These are phyloP conservation scores for Cocos nucifera DNA, from an alignment of 176 grass and related monocot species.

Conservation along the genomic window DNA sequence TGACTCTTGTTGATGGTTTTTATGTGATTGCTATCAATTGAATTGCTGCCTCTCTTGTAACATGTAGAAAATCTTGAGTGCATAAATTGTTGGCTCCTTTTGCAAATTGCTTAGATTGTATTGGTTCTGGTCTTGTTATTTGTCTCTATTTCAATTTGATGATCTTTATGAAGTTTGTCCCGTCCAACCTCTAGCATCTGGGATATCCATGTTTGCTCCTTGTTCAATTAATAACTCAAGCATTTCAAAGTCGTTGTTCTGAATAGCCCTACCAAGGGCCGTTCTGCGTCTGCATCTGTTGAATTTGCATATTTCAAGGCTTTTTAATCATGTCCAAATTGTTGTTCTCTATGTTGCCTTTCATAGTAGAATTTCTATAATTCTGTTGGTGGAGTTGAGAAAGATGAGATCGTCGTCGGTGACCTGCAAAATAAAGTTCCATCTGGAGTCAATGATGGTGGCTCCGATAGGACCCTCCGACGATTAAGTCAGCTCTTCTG, in stretches of 20 bases:
- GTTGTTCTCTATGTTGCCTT: background rate
- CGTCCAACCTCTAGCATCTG: background rate
- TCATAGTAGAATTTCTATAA: background rate
- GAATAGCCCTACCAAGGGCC: background rate
- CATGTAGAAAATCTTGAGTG: background rate
- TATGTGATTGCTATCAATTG: constrained; percentile 8
- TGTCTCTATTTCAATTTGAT: constrained; percentile 1
- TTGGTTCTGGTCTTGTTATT: background rate
- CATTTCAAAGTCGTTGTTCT: constrained; percentile 1
- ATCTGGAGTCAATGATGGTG: too few species aligned
- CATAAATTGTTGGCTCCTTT: too few species aligned
- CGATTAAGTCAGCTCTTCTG: too few species aligned
- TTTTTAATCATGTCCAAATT: too few species aligned
- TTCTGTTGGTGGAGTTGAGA: too few species aligned
- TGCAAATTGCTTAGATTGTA: too few species aligned
- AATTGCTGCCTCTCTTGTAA: constrained; percentile 3
- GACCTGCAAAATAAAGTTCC: too few species aligned
- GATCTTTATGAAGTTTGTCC: constrained; percentile 10
- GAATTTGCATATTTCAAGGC: too few species aligned
- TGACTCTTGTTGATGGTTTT: constrained; percentile 37
- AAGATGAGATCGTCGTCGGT: too few species aligned
- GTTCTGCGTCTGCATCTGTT: constrained; percentile 1
- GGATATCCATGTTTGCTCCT: constrained; percentile 5
- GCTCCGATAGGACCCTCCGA: too few species aligned
- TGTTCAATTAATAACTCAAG: constrained; percentile 1